Evolutionary conservation across 306 rosid species (phyloP), one percentile per base, ranked within the genome.

Genomic region (Sicyos baderoa): DNA sequence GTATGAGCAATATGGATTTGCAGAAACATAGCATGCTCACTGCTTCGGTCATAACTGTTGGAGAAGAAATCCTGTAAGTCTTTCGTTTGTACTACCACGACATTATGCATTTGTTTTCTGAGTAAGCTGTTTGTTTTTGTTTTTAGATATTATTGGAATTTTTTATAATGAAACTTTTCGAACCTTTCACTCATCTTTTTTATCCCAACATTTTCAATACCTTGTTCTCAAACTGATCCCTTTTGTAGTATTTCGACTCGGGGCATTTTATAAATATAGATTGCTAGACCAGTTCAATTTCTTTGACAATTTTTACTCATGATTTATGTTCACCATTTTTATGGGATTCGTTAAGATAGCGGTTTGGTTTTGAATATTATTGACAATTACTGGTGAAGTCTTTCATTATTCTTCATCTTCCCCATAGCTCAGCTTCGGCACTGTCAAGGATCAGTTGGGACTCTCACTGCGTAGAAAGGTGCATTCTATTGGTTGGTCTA

Each of bases 381-480:
- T 22, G 77, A 75, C 51, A 81, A 74, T 77, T 76, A 77, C 82
- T 49, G 72, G 68, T 84, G 82, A 87, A 80, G 84, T 80, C 75
- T 75, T 63, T 74, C 54, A 54, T 77, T 72, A 59, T 80, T 77
- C 52, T 81, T 73, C 70, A 83, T 79, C 79, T 83, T 86, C 76
- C 84, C 82, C 95, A 88, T 93, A 93, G 98, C 93, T 89, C 96
- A 93, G 97, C 91, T 84, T 79, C 47, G 96, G 98, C 84, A 89
- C 78, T 86, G 87, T 86, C 85, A 93, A 86, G 85, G 98, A 93
- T 84, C 86, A 81, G 72, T 75, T 93, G 82, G 94, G 89, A 67
- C 89, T 86, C 72, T 83, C 79, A 49, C 75, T 93, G 81, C 82
- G 91, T 76, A 77, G 73, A 78, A 93, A 86, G 85, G 88, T 89